These are phyloP conservation scores for Taphrina populina DNA, from an alignment of 1,139 yeast genomes.

Conservation along the genomic window DNA sequence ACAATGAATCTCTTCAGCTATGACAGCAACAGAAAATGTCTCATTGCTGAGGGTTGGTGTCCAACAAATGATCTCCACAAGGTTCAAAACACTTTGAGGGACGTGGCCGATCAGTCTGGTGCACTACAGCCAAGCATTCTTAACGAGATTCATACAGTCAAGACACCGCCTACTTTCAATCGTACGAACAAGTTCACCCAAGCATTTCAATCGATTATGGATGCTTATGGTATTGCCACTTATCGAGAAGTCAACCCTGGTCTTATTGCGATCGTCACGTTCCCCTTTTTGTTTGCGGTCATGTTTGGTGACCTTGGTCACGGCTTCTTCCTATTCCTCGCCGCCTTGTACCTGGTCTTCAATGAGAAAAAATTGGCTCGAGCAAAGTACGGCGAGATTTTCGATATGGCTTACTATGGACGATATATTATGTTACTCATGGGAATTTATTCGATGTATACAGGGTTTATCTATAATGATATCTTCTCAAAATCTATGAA, in stretches of 20 bases:
- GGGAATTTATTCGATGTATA: conserved; percentile 92
- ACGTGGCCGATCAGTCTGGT: conserved; percentile 59
- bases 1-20: conserved; percentile 77
- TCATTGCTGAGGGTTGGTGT: conserved; percentile 98
- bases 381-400: conserved; percentile 80
- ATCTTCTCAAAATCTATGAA: conserved; percentile 87
- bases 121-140: conserved; percentile 71
- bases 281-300: conserved; percentile 98
- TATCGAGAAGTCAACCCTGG: conserved; percentile 97
- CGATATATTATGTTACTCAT: conserved; percentile 82
- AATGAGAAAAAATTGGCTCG: conserved; percentile 66
- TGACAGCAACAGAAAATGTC: conserved; percentile 78
- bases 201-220: conserved; percentile 90
- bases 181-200: conserved; percentile 85
- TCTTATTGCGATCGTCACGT: conserved; percentile 86
- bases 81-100: conserved; percentile 54
- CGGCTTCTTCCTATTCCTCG: conserved; percentile 74
- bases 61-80: conserved; percentile 57
- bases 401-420: conserved; percentile 94
- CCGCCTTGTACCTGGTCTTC: conserved; percentile 66
- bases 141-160: conserved; percentile 73
- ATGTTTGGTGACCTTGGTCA: conserved; percentile 99
- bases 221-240: conserved; percentile 91
- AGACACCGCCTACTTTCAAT: conserved; percentile 91
- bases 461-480: conserved; percentile 92